phyloP scores from a whole-genome alignment of 192 early-diverging fungal species.

The Bifiguratus adelaidae region DNA sequence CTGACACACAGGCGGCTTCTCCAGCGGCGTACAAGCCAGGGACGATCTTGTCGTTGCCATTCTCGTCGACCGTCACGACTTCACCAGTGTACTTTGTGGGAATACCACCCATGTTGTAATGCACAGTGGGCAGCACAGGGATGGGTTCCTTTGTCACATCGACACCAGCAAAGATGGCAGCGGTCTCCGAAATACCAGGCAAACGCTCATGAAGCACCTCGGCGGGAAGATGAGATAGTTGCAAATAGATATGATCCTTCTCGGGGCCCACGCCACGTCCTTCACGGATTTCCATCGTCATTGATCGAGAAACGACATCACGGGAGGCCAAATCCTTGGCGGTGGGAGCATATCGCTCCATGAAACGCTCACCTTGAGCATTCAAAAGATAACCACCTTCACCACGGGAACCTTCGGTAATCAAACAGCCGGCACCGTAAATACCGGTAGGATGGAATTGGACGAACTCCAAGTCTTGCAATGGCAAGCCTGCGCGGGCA shows the following conservation, averaged over 20 bases:
- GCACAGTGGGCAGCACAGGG: constrained; percentile 96
- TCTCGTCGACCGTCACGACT: constrained; percentile 68
- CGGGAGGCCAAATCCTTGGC: constrained; percentile 98
- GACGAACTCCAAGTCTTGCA: constrained; percentile 98
- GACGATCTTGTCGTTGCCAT: constrained; percentile 87
- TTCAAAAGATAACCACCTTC: constrained; percentile 97
- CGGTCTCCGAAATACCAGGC: constrained; percentile 98
- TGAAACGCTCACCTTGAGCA: constrained; percentile 94
- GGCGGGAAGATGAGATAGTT: constrained; percentile 89
- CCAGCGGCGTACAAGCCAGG: constrained; percentile 97
- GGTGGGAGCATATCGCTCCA: constrained; percentile 98
- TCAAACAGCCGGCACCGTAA: constrained; percentile 95
- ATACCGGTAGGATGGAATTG: constrained; percentile 99
- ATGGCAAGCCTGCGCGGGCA: constrained; percentile 87
- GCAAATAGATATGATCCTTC: constrained; percentile 93
- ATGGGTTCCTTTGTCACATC: constrained; percentile 99
- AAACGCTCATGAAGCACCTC: constrained; percentile 86
- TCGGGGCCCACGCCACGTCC: constrained; percentile 95
- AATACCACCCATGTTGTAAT: constrained; percentile 99
- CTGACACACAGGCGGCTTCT: constrained; percentile 95
- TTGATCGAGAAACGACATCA: constrained; percentile 97
- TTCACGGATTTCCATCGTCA: constrained; percentile 97
- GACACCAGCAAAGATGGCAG: constrained; percentile 96
- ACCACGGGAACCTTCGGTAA: constrained; percentile 95
- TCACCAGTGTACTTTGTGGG: constrained; percentile 96